A percentile compares a stretch with the other conserved stretches of the same genome.
Conservation (phyloP, 2,329 filamentous ascomycete species). For the Aspergillus pseudotamarii region DNA sequence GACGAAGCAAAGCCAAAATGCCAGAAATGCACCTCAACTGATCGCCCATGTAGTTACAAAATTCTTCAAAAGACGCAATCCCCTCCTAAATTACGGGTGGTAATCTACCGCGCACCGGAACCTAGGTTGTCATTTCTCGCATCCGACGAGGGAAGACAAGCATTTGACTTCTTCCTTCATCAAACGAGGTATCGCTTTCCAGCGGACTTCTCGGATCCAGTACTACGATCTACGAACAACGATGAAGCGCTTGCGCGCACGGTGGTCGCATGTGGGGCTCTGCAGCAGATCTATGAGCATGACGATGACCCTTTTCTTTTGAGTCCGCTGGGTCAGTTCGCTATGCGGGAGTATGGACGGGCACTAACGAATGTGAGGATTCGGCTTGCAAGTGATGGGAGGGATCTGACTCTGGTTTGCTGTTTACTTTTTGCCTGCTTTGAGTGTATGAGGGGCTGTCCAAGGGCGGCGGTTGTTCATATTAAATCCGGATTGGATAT, state of each 20-base stretch:
- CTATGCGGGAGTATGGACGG: neutral
- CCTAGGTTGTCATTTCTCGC: neutral
- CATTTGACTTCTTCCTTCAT: neutral
- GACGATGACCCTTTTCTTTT: neutral
- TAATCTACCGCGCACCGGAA: neutral
- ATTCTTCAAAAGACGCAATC: neutral
- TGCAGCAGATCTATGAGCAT: neutral
- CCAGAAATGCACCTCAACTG: neutral
- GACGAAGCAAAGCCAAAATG: neutral
- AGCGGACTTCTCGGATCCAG: neutral
- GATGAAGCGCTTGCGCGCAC: neutral
- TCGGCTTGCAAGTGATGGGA: no score
- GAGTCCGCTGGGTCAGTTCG: neutral
- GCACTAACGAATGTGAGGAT: neutral
- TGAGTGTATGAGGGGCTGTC: constrained; percentile 5
- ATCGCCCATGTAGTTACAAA: neutral
- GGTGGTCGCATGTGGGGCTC: neutral
- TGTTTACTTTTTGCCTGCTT: constrained; percentile 5
- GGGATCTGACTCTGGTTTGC: neutral
- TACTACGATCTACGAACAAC: neutral
- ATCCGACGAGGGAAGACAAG: neutral
- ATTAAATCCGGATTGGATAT: constrained; percentile 5
- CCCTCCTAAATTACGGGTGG: neutral
- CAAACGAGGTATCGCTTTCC: neutral
- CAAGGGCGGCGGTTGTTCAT: constrained; percentile 7